Conservation (phyloP, 73 alveolate genomes). For the Diophrys appendiculata region DNA sequence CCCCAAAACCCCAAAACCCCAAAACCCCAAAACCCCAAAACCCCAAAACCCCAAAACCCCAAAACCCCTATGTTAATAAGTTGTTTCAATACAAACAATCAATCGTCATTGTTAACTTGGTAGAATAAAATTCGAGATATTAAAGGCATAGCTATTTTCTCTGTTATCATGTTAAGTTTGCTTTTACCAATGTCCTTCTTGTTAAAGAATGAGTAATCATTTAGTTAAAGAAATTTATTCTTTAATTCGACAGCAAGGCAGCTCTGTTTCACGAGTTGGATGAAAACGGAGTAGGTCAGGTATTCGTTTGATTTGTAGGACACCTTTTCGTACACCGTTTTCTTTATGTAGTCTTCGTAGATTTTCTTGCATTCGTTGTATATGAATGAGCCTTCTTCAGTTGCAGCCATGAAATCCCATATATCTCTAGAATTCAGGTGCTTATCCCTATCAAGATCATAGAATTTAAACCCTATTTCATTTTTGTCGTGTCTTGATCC, state of each 20-base stretch:
- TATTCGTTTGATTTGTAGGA: not conserved
- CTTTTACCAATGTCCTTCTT: not conserved
- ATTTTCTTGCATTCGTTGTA: not conserved
- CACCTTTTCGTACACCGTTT: not conserved
- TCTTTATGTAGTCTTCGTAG: not conserved
- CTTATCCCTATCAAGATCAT: conserved; percentile 7
- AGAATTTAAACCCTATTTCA: not conserved
- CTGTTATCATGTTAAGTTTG: not conserved
- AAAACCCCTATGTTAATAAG: too few species aligned
- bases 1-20: too few species aligned
- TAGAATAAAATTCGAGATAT: too few species aligned
- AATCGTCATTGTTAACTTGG: not conserved
- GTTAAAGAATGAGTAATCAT: not conserved
- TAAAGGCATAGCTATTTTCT: not conserved
- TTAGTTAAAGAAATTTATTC: not conserved
- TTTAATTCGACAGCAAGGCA: not conserved
- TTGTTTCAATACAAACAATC: too few species aligned
- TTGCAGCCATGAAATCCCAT: not conserved
- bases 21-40: too few species aligned
- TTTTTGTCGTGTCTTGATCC: conserved; percentile 2
- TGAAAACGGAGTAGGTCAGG: not conserved
- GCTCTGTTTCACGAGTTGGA: not conserved
- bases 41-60: too few species aligned
- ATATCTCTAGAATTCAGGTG: not conserved
- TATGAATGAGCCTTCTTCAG: not conserved